Base-by-base conservation (phyloP, 2,329 filamentous ascomycete species). In the Cercospora brassicicola region DNA sequence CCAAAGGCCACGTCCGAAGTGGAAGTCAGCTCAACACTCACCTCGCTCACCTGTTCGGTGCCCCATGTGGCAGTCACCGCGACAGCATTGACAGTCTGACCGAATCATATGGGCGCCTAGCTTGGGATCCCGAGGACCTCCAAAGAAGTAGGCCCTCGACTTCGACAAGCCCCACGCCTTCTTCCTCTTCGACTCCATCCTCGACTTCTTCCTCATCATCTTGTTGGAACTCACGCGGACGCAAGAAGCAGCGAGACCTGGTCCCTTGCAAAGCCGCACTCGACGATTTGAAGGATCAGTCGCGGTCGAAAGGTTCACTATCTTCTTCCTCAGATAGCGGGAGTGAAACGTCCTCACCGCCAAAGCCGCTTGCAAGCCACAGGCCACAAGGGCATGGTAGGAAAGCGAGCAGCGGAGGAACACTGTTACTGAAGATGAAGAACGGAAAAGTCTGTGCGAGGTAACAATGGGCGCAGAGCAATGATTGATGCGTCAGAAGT, bases 1-100 rank as follows among this genome's bases (percentile, higher is more conserved):
- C 20, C 15, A 59, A 31, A 42, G 48, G 59, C 39, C 59, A 62
- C 23, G 36, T 31, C 11, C 42, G 60, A 8, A 55, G 28, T 31
- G 10, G n/a, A 11, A 64, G 62, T 31, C 62, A 64, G 20, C 51
- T 64, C 31, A 64, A 64, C 51, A 57, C 62, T 3, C 62, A 64
- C 42, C 62, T 64, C 9, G 48, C 53, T 15, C 62, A 64, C n/a
- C 53, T 64, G 6, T 64, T 64, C 26, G 62, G 62, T 13, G 33
- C 48, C 15, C 62, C 62, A 1, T 42, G 51, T 23, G 13, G 26
- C 18, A 59, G 36, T 11, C 62, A 64, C 23, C 33, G 51, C 23
- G 62, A 64, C 36, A 57, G 51, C 15, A 64, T 57, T 5, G 62
- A 64, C 4, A 26, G 30, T 18, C 26, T 64, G 10, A 28, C 51